These are phyloP conservation scores for Sugiyamaella lignohabitans DNA, from an alignment of 805 yeast species.

Conservation along the genomic window DNA sequence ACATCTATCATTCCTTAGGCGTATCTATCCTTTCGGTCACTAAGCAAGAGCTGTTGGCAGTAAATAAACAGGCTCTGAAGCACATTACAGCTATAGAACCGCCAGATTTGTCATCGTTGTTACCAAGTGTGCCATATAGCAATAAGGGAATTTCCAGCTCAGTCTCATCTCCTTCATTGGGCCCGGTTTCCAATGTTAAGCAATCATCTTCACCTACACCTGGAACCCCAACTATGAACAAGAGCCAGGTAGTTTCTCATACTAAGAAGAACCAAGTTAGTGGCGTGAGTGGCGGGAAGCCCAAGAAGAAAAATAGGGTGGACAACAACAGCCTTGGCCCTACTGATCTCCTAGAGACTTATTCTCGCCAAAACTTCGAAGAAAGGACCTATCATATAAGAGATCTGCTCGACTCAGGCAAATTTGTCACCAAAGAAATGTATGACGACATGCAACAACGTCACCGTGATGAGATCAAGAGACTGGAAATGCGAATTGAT, in stretches of 20 bases:
- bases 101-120: not conserved
- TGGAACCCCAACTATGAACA: not conserved
- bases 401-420: conserved; percentile 14
- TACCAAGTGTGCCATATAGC: not conserved
- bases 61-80: not conserved
- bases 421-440: conserved; percentile 14
- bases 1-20: conserved; percentile 18
- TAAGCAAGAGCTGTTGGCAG: conserved; percentile 5
- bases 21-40: conserved; percentile 16
- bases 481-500: conserved; percentile 11
- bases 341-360: conserved; percentile 10
- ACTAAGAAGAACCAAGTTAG: not conserved
- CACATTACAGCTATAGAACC: not conserved
- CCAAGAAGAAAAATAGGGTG: not conserved
- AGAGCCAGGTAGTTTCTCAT: not conserved
- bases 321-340: not conserved
- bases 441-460: conserved; percentile 6
- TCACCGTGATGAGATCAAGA: conserved; percentile 5
- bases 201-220: not conserved
- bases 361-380: conserved; percentile 9
- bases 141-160: not conserved
- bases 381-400: conserved; percentile 10
- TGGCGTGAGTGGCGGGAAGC: no score
- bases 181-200: not conserved
- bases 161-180: not conserved